A percentile compares a stretch with the other conserved stretches of the same genome.
phyloP scores from a whole-genome alignment of 306 rosid genomes.

The Prunus campanulata region DNA sequence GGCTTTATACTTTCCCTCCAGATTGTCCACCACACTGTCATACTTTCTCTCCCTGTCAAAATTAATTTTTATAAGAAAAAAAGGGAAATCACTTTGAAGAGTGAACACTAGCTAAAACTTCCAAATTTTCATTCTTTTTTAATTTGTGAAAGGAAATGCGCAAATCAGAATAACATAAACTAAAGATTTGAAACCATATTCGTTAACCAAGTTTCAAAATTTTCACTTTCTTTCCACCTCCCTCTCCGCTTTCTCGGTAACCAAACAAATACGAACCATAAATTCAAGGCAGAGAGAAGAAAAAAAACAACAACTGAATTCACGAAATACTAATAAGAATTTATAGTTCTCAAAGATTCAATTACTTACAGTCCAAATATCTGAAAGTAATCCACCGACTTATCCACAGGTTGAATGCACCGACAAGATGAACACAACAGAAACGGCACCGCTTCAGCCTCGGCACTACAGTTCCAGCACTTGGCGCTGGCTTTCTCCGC shows the following conservation, averaged over 20 bases:
- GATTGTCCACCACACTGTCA: conserved; percentile 52
- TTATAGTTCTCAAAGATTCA: not conserved
- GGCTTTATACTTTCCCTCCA: conserved; percentile 77
- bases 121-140: not conserved
- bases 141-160: not conserved
- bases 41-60: conserved; percentile 68
- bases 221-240: not conserved
- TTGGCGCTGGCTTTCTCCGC: conserved; percentile 18
- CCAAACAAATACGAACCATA: not conserved
- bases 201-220: not conserved
- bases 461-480: conserved; percentile 77
- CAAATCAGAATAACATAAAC: not conserved
- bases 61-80: not conserved
- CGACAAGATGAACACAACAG: conserved; percentile 68
- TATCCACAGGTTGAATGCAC: conserved; percentile 70
- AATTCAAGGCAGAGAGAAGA: not conserved
- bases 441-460: conserved; percentile 41
- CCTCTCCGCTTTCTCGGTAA: conserved; percentile 1
- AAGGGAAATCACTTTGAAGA: not conserved
- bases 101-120: not conserved
- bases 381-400: conserved; percentile 65
- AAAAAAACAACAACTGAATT: not conserved
- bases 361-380: conserved; percentile 73
- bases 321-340: not conserved
- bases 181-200: not conserved